Conservation (phyloP, 2,329 filamentous ascomycete genomes). For the Sporothrix inflata region DNA sequence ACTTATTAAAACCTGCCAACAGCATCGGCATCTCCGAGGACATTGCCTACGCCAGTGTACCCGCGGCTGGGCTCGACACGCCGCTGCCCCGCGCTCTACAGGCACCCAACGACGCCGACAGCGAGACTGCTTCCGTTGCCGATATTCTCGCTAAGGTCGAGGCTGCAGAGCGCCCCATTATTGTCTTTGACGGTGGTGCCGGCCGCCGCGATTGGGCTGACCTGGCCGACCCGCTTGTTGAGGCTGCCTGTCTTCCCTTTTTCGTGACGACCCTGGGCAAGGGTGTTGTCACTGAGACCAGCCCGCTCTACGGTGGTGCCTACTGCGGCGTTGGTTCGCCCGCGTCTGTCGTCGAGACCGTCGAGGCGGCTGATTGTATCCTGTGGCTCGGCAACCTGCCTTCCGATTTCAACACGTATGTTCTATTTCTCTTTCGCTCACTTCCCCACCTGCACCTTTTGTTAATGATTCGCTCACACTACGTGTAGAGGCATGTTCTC, state of each 20-base stretch:
- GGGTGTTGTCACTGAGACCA: neutral
- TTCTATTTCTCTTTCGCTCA: too few species aligned
- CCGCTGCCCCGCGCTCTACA: neutral
- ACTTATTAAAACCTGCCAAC: neutral
- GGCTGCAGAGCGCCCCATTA: neutral
- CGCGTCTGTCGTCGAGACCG: neutral
- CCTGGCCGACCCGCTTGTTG: neutral
- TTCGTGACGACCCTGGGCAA: neutral
- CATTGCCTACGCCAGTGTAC: neutral
- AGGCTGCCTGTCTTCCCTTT: neutral
- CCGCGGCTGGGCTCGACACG: neutral
- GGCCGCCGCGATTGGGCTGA: neutral
- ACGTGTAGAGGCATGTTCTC: neutral
- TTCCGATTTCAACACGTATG: too few species aligned
- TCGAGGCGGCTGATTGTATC: neutral
- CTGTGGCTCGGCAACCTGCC: neutral
- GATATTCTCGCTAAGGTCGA: neutral
- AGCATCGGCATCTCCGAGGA: conserved; percentile 3
- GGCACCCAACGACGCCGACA: neutral
- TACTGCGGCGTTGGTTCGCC: neutral
- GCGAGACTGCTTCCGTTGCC: neutral
- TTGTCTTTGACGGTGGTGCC: neutral
- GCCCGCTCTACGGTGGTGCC: neutral
- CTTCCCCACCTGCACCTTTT: too few species aligned
- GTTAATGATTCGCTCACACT: too few species aligned